A percentile compares a stretch with the other conserved stretches of the same genome.
Evolutionary conservation across 208 protist genomes (phyloP).

Genomic region (Trypanosoma cruzi): DNA sequence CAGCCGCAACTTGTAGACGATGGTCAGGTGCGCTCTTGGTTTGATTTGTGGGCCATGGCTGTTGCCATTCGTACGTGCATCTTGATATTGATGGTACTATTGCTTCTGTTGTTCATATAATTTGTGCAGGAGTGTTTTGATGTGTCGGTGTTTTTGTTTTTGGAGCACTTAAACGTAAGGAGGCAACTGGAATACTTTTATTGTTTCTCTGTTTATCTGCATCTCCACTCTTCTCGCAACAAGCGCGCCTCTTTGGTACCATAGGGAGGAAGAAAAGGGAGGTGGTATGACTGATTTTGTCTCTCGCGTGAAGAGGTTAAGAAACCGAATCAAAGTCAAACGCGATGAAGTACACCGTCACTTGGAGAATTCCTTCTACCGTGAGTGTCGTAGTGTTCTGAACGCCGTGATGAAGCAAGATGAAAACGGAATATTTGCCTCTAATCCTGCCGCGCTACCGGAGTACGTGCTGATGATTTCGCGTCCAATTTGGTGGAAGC

Average conservation of each 20-base stretch:
- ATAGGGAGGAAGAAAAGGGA: background rate
- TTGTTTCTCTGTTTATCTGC: slow-evolving; percentile 6
- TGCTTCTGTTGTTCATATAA: slow-evolving; percentile 15
- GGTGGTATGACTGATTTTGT: slow-evolving; percentile 21
- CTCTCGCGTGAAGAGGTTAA: slow-evolving; percentile 30
- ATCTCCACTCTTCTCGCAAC: background rate
- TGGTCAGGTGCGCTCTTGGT: slow-evolving; percentile 23
- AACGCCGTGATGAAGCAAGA: slow-evolving; percentile 41
- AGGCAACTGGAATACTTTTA: background rate
- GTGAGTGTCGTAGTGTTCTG: slow-evolving; percentile 45
- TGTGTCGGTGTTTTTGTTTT: background rate
- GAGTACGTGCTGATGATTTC: slow-evolving; percentile 51
- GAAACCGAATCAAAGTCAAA: slow-evolving; percentile 51
- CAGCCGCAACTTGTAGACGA: slow-evolving; percentile 29
- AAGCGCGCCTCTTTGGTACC: background rate
- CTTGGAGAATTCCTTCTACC: slow-evolving; percentile 72
- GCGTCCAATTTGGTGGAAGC: slow-evolving; percentile 66
- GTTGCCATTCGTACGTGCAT: slow-evolving; percentile 3
- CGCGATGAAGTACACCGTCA: slow-evolving; percentile 47
- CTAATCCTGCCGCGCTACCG: slow-evolving; percentile 53
- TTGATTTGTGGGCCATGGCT: slow-evolving; percentile 12
- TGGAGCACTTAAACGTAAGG: background rate
- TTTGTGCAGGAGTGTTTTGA: background rate
- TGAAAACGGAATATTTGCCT: slow-evolving; percentile 40
- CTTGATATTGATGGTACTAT: slow-evolving; percentile 13